Base-by-base conservation (phyloP, 75 land plant species). In the Sequoiadendron giganteum region DNA sequence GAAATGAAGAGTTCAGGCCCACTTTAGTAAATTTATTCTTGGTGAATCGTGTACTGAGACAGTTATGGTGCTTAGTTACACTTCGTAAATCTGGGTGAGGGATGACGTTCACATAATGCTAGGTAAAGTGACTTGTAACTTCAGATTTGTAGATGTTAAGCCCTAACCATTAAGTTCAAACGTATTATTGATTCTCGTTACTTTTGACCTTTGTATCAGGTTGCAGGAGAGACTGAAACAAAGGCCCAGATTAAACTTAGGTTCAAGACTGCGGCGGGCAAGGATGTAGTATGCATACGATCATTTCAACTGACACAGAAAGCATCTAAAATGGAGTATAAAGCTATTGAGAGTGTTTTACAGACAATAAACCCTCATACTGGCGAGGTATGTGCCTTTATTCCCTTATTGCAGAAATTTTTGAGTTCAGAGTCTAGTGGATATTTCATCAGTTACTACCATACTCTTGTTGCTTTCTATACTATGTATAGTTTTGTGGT, bases 291-390 rank as follows among this genome's bases (percentile, higher is more conserved):
- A 30, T 98, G 99, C 88, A 95, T 98, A 84, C 93, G 99, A 86
- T 98, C 99, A 13, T 98, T 98, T 86, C 99, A 98, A 91, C 91
- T 98, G 54, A 98, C 99, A 1, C 99, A 98, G 88, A 98, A 96
- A 91, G 99, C 96, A 36, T 93, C 99, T 3, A 98, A 98, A 88
- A 93, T 98, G 99, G 99, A 98, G 93, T 98, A 93, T 86, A 98
- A 98, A 84, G 99, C 99, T 58, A 96, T 98, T 86, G 99, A 98
- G 90, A 95, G 98, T 89, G 98, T 96, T 10, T 91, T 98, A 85
- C 99, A 98, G 93, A 98, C 99, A 8, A 95, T 98, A 28, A 93
- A 96, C 86, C 95, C 99, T 45, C 92, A 94, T 73, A 95, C 95
- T 70, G 99, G 99, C 40, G 99, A 97, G 95, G 99, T 97, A 81